phyloP scores from a whole-genome alignment of 495 filamentous ascomycete genomes.

The Neurospora africana region DNA sequence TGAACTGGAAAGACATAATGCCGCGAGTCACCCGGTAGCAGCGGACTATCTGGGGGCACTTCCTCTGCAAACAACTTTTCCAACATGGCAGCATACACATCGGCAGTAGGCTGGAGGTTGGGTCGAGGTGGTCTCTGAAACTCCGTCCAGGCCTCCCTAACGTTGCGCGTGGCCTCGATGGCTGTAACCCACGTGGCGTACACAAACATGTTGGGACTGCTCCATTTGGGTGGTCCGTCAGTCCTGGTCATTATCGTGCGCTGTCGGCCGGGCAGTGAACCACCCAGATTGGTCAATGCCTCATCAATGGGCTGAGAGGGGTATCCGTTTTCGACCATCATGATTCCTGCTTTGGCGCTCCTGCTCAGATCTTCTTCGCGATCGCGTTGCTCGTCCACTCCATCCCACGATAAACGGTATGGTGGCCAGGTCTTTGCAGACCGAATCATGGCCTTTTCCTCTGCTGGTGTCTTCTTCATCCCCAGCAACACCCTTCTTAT shows the following conservation, averaged over 20 bases:
- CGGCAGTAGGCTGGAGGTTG: slow-evolving; percentile 15
- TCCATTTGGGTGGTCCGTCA: slow-evolving; percentile 8
- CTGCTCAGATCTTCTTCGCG: slow-evolving; percentile 32
- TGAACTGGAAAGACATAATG: slow-evolving; percentile 26
- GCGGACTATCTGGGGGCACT: neutral
- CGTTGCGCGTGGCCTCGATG: slow-evolving; percentile 32
- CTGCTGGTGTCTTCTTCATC: slow-evolving; percentile 25
- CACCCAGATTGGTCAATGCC: slow-evolving; percentile 28
- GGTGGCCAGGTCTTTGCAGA: slow-evolving; percentile 36
- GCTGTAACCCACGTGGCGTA: slow-evolving; percentile 25
- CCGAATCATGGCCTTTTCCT: slow-evolving; percentile 26
- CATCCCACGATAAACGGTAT: slow-evolving; percentile 32
- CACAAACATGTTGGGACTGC: slow-evolving; percentile 20
- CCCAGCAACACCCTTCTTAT: slow-evolving; percentile 30
- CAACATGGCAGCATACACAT: slow-evolving; percentile 37
- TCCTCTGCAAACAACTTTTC: slow-evolving; percentile 25
- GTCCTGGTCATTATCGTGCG: slow-evolving; percentile 35
- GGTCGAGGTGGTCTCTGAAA: slow-evolving; percentile 25
- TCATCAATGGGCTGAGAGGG: slow-evolving; percentile 20
- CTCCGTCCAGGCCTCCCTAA: slow-evolving; percentile 33
- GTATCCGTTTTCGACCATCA: slow-evolving; percentile 34
- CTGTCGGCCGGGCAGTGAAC: slow-evolving; percentile 15
- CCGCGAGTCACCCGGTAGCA: slow-evolving; percentile 28
- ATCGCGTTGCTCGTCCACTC: slow-evolving; percentile 30
- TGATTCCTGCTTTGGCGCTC: slow-evolving; percentile 25